phyloP scores from a whole-genome alignment of 768 basidiomycete genomes.

The Leccinum broughii region DNA sequence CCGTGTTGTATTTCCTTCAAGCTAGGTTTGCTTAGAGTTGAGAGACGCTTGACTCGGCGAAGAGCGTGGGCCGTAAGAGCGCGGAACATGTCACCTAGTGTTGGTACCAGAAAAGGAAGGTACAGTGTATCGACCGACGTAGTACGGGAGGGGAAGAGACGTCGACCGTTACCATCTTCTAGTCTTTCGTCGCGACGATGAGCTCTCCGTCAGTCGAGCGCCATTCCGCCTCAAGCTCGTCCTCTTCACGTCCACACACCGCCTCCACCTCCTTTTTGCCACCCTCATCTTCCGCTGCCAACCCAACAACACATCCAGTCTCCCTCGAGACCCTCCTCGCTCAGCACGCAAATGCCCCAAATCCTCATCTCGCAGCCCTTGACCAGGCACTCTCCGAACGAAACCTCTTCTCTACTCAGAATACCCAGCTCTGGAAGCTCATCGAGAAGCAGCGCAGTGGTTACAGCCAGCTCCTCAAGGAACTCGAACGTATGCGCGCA shows the following conservation, averaged over 20 bases:
- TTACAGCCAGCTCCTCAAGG: slow-evolving; percentile 79
- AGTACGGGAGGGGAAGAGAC: neutral
- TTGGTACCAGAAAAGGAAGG: slow-evolving; percentile 9
- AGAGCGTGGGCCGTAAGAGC: neutral
- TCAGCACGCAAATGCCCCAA: slow-evolving; percentile 50
- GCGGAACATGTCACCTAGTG: neutral
- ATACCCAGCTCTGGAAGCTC: slow-evolving; percentile 91
- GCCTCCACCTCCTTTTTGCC: slow-evolving; percentile 30
- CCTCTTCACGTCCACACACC: slow-evolving; percentile 34
- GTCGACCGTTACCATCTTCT: no score
- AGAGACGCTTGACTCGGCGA: slow-evolving; percentile 14
- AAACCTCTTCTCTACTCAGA: slow-evolving; percentile 78
- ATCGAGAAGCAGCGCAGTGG: slow-evolving; percentile 88
- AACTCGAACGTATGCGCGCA: slow-evolving; percentile 77
- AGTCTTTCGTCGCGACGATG: slow-evolving; percentile 10
- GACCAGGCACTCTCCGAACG: slow-evolving; percentile 79
- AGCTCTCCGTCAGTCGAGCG: slow-evolving; percentile 25
- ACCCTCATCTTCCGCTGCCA: slow-evolving; percentile 28
- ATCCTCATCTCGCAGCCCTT: slow-evolving; percentile 61
- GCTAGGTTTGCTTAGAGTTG: neutral
- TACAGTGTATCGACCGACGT: slow-evolving; percentile 1
- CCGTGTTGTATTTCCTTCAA: slow-evolving; percentile 43
- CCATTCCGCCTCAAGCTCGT: slow-evolving; percentile 21
- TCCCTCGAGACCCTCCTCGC: slow-evolving; percentile 56
- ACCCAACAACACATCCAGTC: slow-evolving; percentile 36